These are phyloP conservation scores for Candida dubliniensis DNA, from an alignment of 1,139 yeast species.

Conservation along the genomic window DNA sequence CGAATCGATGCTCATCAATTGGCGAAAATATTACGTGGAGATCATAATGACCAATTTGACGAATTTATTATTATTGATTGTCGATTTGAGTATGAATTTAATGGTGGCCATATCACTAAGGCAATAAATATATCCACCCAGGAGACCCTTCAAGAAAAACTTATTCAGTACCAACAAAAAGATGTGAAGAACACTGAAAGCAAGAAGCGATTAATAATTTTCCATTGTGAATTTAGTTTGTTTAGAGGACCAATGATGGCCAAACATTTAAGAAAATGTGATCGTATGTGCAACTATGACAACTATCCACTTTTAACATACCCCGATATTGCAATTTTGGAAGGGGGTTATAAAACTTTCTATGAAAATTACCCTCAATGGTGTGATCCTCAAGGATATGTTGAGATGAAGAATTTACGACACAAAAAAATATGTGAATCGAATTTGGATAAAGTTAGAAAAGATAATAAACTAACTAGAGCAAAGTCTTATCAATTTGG, in stretches of 20 bases:
- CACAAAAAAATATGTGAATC: slow-evolving; percentile 67
- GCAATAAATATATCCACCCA: slow-evolving; percentile 79
- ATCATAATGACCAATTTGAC: slow-evolving; percentile 54
- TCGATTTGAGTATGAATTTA: slow-evolving; percentile 86
- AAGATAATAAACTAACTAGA: slow-evolving; percentile 47
- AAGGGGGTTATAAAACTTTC: slow-evolving; percentile 88
- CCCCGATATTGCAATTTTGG: slow-evolving; percentile 85
- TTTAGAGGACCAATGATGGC: slow-evolving; percentile 95
- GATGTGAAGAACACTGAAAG: neutral
- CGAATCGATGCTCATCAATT: slow-evolving; percentile 70
- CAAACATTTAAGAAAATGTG: slow-evolving; percentile 76
- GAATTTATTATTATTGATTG: slow-evolving; percentile 74
- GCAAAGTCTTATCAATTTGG: slow-evolving; percentile 34
- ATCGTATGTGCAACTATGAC: slow-evolving; percentile 69
- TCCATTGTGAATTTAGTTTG: slow-evolving; percentile 93
- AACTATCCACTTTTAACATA: slow-evolving; percentile 77
- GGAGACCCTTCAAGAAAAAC: slow-evolving; percentile 58
- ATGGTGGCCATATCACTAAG: slow-evolving; percentile 87
- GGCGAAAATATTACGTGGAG: slow-evolving; percentile 60
- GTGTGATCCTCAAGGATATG: slow-evolving; percentile 76
- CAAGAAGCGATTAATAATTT: slow-evolving; percentile 50
- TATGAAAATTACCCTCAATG: slow-evolving; percentile 53
- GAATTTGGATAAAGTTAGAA: slow-evolving; percentile 69
- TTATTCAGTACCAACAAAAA: slow-evolving; percentile 17
- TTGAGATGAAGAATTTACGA: slow-evolving; percentile 81